phyloP scores from a whole-genome alignment of 208 protist genomes.

The Trypanosoma scelopori region DNA sequence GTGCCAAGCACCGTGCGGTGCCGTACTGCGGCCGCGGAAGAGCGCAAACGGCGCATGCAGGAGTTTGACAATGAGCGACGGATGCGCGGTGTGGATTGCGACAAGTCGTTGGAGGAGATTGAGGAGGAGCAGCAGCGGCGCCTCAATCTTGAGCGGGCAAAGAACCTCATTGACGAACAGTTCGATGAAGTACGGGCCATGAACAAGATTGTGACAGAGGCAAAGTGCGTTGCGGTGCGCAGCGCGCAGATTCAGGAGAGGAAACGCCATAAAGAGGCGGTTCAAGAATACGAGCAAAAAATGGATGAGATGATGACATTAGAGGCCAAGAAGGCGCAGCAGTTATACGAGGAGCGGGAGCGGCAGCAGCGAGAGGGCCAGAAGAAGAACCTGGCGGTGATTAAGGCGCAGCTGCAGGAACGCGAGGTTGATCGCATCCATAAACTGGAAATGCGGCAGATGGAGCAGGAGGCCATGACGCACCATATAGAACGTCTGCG shows the following conservation, averaged over 20 bases:
- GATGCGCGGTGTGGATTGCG: constrained; percentile 35
- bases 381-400: constrained; percentile 75
- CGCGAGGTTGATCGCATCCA: constrained; percentile 86
- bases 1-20: constrained; percentile 14
- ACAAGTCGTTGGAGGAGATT: constrained; percentile 77
- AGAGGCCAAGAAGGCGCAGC: constrained; percentile 85
- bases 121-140: constrained; percentile 72
- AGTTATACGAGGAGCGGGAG: constrained; percentile 92
- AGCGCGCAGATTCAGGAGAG: constrained; percentile 90
- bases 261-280: constrained; percentile 54
- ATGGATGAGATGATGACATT: constrained; percentile 84
- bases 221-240: constrained; percentile 90
- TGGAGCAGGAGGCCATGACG: constrained; percentile 93
- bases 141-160: constrained; percentile 75
- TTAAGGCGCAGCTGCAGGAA: constrained; percentile 89
- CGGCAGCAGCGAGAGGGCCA: constrained; percentile 77
- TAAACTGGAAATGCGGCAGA: constrained; percentile 88
- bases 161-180: constrained; percentile 79
- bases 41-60: constrained; percentile 76
- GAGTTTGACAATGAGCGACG: constrained; percentile 74
- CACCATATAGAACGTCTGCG: constrained; percentile 87
- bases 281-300: constrained; percentile 60
- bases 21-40: constrained; percentile 46
- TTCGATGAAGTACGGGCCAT: constrained; percentile 93
- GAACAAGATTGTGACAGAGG: constrained; percentile 90